These are phyloP conservation scores for Backusella australiensis DNA, from an alignment of 192 early-diverging fungal species.

Conservation along the genomic window DNA sequence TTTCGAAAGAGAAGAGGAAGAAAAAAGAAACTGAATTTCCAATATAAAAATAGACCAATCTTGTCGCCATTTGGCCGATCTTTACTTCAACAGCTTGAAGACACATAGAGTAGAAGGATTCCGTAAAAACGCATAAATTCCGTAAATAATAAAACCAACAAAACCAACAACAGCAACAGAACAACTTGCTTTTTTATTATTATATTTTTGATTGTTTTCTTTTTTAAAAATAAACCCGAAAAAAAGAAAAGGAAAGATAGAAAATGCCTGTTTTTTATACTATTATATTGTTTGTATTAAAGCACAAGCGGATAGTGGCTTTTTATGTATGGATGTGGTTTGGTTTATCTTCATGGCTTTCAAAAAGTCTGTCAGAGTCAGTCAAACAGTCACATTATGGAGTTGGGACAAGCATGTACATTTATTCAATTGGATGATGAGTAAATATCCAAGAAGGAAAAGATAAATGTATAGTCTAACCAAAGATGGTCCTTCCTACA, in stretches of 20 bases:
- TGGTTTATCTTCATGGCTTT: no score
- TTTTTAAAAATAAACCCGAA: neutral
- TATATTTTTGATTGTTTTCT: neutral
- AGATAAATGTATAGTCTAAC: no score
- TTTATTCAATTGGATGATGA: no score
- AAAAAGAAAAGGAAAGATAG: neutral
- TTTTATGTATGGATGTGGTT: no score
- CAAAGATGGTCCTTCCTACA: neutral
- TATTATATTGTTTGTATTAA: no score
- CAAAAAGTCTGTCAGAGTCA: no score
- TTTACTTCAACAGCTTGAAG: constrained; percentile 72
- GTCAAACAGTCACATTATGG: no score
- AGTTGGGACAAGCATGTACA: no score
- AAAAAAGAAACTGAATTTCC: neutral
- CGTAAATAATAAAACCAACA: neutral
- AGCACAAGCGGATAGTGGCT: no score
- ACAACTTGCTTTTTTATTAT: neutral
- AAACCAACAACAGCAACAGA: neutral
- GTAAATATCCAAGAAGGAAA: no score
- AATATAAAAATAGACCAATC: constrained; percentile 57
- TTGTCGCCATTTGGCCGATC: constrained; percentile 79
- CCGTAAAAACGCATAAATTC: constrained; percentile 38
- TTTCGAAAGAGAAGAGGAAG: neutral
- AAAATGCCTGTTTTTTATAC: neutral
- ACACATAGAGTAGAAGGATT: constrained; percentile 53